phyloP scores from a whole-genome alignment of 75 land plant species.

The Cunninghamia lanceolata region DNA sequence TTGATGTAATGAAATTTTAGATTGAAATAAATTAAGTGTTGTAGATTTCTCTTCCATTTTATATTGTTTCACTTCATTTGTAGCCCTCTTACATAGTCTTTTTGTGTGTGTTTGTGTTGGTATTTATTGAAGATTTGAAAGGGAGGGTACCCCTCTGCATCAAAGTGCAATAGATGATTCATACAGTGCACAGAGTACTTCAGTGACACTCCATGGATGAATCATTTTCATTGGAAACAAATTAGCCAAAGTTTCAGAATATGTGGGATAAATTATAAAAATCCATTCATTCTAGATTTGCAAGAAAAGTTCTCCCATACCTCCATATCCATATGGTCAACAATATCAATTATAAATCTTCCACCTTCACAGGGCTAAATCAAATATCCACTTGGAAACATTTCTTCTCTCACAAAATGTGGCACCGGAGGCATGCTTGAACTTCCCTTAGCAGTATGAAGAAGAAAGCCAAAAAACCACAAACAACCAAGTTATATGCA shows the following conservation, averaged over 20 bases:
- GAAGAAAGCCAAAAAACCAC: not conserved
- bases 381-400: too few species aligned
- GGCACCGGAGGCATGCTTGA: too few species aligned
- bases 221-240: constrained; percentile 1
- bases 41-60: too few species aligned
- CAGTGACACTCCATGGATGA: too few species aligned
- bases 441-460: constrained; percentile 63
- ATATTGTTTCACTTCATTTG: too few species aligned
- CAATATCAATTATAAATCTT: constrained; percentile 74
- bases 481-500: not conserved
- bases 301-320: constrained; percentile 29
- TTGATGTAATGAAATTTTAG: too few species aligned
- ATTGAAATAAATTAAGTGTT: too few species aligned
- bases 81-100: too few species aligned
- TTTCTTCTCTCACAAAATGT: too few species aligned
- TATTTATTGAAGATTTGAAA: too few species aligned
- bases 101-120: too few species aligned
- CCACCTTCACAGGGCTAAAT: constrained; percentile 83
- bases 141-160: too few species aligned
- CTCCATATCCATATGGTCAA: constrained; percentile 83
- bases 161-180: constrained; percentile 89
- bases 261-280: not conserved
- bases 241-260: not conserved
- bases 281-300: not conserved
- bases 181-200: constrained; percentile 91